Conservation (phyloP, 2,329 filamentous ascomycete species). For the Laburnicola sp. region DNA sequence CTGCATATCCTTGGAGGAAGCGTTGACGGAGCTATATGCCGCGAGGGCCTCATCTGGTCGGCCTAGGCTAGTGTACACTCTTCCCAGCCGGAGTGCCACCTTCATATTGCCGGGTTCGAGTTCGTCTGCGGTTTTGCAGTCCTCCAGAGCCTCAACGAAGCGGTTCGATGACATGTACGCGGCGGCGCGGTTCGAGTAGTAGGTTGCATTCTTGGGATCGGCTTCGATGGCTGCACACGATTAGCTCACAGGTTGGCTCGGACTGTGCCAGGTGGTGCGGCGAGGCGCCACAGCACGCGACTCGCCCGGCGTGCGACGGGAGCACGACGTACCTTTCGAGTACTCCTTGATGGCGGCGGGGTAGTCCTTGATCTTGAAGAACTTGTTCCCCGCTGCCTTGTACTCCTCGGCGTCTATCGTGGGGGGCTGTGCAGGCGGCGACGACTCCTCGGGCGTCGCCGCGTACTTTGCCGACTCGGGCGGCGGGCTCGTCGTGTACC, state of each 20-base stretch:
- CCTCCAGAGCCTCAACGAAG: conserved; percentile 79
- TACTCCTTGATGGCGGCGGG: conserved; percentile 87
- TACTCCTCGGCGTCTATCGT: conserved; percentile 82
- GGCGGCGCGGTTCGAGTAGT: conserved; percentile 91
- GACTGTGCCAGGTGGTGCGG: conserved; percentile 20
- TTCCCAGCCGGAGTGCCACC: conserved; percentile 81
- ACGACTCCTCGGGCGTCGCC: conserved; percentile 42
- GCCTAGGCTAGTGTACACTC: conserved; percentile 86
- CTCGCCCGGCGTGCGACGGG: conserved; percentile 11
- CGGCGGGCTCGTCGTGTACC: conserved; percentile 55
- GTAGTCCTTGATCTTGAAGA: conserved; percentile 94
- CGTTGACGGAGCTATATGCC: conserved; percentile 78
- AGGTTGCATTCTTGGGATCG: conserved; percentile 82
- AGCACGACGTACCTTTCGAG: conserved; percentile 73
- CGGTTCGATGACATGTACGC: conserved; percentile 87
- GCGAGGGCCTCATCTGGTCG: conserved; percentile 83
- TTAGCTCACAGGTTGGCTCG: conserved; percentile 28
- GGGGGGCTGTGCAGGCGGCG: conserved; percentile 45
- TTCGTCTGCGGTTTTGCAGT: conserved; percentile 80
- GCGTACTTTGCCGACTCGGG: conserved; percentile 46
- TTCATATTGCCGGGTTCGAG: conserved; percentile 86
- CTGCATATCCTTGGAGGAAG: conserved; percentile 81
- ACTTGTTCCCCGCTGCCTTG: conserved; percentile 93
- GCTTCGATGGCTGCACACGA: conserved; percentile 74
- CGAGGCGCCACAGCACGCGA: conserved; percentile 17